Evolutionary conservation across 1,284 basidiomycete species (phyloP), one percentile per base, ranked within the genome.

Genomic region (Naganishia sp.): DNA sequence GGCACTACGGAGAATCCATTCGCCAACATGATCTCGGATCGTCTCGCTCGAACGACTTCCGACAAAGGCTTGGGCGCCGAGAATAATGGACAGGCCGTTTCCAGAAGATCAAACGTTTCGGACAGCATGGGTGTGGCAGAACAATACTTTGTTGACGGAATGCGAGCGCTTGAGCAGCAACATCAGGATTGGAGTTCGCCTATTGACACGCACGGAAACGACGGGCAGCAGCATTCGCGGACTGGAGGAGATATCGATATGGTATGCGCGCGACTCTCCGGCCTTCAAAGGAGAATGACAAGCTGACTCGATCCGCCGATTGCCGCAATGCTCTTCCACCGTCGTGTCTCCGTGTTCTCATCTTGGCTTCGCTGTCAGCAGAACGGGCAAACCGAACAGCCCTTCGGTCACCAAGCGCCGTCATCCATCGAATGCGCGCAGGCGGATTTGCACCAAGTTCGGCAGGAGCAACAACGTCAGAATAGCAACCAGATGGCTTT

Each of bases 61-160:
- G 47, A 39, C 17, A 21, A n/a, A 1, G 17, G 11, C n/a, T 2
- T n/a, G 56, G 3, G 46, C 7, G 35, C 10, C 25, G 56, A 35
- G 9, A 6, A n/a, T 1, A 32, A 21, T 4, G 28, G 35, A 42
- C 58, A 51, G 41, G 18, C 15, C n/a, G 35, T 42, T 18, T 61
- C 47, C 23, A 61, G 41, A 28, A 35, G 58, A 47, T 61, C 58
- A 28, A 61, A 61, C 15, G 35, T 42, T 18, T 61, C 49, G 15
- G 47, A 61, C 41, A 43, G 47, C 21, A 42, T 61, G 47, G 47
- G 58, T 23, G 47, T 21, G 4, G 58, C 58, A 23, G 58, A 61
- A 47, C 58, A 61, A 35, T 61, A 61, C 58, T 61, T 61, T 61
- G 58, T 51, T 1, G 58, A 61, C 50, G 58, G 58, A n/a, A 61